Base-by-base conservation (phyloP, 768 basidiomycete species). In the Lactifluus hygrophoroides region DNA sequence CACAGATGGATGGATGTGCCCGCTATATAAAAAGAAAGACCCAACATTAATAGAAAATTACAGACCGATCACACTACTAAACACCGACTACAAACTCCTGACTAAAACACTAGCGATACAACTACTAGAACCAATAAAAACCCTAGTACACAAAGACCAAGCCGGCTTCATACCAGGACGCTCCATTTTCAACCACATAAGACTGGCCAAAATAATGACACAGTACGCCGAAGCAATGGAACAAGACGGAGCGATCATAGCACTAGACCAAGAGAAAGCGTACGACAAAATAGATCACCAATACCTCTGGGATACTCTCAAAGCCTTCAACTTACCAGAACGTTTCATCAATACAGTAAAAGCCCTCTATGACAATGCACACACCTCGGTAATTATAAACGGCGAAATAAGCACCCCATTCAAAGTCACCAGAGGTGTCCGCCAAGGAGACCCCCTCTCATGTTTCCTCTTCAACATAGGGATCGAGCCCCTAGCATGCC, bases 11-110 rank as follows among this genome's bases (percentile, higher is more conserved):
- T 68, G 66, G 65, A 67, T 71, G 56, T 67, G 73, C 66, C 75
- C 71, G 0, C 28, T 78, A 0, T 78, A 73, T 55, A 78, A 78
- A 35, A 77, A 78, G 43, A 70, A 65, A 5, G 64, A 66, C 38
- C 11, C 66, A n/a, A n/a, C n/a, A n/a, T n/a, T n/a, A n/a, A n/a
- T n/a, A n/a, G n/a, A n/a, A n/a, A n/a, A n/a, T n/a, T n/a, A n/a
- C n/a, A n/a, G n/a, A n/a, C n/a, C 66, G 0, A 67, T 67, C 3
- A 67, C 66, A 5, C 46, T 67, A 0, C 59, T 74, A 0, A 73
- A 74, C 48, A 63, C 69, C 0, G 69, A 73, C 54, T 74, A 74
- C 10, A 74, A 74, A 43, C 23, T 72, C 0, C 51, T 73, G 32
- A 75, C 69, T 0, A 70, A 51, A 27, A 25, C 28, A 1, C 23